Conservation (phyloP, 768 basidiomycete species). For the Trametes meyenii region DNA sequence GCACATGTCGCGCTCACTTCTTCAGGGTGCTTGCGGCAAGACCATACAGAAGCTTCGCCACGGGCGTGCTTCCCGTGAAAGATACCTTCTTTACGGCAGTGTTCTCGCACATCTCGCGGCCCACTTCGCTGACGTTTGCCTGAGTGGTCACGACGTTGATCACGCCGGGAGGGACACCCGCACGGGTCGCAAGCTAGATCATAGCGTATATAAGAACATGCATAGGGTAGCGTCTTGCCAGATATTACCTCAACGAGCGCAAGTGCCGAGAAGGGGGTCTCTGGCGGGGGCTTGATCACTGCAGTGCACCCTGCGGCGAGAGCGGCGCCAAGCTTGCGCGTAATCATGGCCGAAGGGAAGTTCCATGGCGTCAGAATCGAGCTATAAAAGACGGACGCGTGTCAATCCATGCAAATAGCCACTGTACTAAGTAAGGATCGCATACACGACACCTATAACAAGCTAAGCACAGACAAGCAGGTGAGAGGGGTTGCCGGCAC, state of each 20-base stretch:
- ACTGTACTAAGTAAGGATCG: not conserved
- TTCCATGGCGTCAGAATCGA: conserved; percentile 89
- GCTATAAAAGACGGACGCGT: conserved; percentile 38
- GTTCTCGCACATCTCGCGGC: conserved; percentile 92
- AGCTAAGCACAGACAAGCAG: not conserved
- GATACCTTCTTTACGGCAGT: conserved; percentile 84
- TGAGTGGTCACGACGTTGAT: conserved; percentile 92
- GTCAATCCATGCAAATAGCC: not conserved
- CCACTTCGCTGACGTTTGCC: conserved; percentile 83
- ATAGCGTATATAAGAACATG: not conserved
- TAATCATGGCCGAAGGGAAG: conserved; percentile 95
- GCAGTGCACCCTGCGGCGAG: conserved; percentile 96
- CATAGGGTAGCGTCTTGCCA: not conserved
- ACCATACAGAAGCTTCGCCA: conserved; percentile 75
- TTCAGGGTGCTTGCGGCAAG: conserved; percentile 80
- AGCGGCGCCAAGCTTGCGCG: conserved; percentile 86
- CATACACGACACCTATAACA: conserved; percentile 50
- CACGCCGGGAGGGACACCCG: conserved; percentile 94
- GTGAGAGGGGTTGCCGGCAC: conserved; percentile 25
- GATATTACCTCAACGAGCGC: conserved; percentile 81
- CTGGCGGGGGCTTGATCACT: conserved; percentile 93
- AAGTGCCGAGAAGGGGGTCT: conserved; percentile 91
- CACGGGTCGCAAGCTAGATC: conserved; percentile 72
- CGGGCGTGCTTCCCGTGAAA: conserved; percentile 87
- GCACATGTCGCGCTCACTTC: conserved; percentile 55